These are phyloP conservation scores for Colletotrichum horii DNA, from an alignment of 2,329 filamentous ascomycete genomes.

Conservation along the genomic window DNA sequence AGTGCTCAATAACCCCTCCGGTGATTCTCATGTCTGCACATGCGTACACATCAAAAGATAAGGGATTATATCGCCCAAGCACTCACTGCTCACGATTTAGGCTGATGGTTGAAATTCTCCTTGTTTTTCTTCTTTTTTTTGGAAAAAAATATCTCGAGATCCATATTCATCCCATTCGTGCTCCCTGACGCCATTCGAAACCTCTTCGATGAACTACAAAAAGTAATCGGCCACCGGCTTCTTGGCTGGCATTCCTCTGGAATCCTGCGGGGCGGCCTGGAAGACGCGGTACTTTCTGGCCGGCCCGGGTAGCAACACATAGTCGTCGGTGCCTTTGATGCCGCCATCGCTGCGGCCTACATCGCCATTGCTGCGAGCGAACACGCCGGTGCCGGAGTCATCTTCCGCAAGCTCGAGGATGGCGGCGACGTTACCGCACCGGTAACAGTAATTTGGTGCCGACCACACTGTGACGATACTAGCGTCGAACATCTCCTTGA, in stretches of 20 bases:
- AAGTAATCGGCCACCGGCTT: conserved; percentile 99
- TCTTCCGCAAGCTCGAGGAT: conserved; percentile 94
- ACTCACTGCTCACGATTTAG: not conserved
- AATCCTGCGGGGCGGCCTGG: conserved; percentile 95
- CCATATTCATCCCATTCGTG: not conserved
- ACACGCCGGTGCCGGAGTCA: conserved; percentile 73
- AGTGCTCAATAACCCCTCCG: not conserved
- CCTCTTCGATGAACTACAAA: conserved; percentile 52
- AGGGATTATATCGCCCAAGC: not conserved
- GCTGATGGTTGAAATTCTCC: not conserved
- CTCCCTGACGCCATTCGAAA: not conserved
- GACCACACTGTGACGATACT: conserved; percentile 99
- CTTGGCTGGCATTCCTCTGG: conserved; percentile 96
- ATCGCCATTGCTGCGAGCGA: conserved; percentile 75
- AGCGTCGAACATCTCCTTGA: conserved; percentile 98
- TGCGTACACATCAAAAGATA: not conserved
- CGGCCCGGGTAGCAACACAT: conserved; percentile 61
- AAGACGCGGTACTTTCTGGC: conserved; percentile 93
- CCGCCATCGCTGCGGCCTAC: conserved; percentile 61
- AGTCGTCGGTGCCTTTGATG: conserved; percentile 28
- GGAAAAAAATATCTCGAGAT: not conserved
- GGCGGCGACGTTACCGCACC: conserved; percentile 93
- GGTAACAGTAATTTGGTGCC: conserved; percentile 95
- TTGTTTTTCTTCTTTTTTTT: not conserved
- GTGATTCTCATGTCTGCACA: not conserved